Evolutionary conservation across 352 stramenopile species (phyloP).

Genomic region (Phytophthora megakarya): DNA sequence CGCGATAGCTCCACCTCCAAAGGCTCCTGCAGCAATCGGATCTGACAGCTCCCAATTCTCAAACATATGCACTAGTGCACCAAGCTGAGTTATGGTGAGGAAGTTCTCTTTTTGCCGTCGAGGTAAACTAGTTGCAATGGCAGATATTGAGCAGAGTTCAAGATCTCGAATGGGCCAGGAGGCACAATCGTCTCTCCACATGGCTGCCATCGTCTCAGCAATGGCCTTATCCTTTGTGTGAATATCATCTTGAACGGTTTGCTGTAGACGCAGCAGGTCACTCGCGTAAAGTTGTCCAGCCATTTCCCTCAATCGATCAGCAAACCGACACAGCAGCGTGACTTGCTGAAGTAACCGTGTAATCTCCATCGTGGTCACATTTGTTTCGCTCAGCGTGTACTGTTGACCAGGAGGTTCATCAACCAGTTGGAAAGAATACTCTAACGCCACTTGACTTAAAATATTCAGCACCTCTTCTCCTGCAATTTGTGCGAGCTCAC

Average conservation of each 20-base stretch:
- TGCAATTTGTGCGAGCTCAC: conserved; percentile 26
- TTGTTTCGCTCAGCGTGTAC: conserved; percentile 35
- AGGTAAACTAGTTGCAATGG: conserved; percentile 11
- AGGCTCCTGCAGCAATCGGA: conserved; percentile 7
- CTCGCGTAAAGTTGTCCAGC: conserved; percentile 30
- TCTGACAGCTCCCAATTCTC: conserved; percentile 23
- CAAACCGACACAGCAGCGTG: conserved; percentile 42
- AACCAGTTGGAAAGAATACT: conserved; percentile 40
- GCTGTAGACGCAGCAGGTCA: conserved; percentile 28
- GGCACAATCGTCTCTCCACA: conserved; percentile 15
- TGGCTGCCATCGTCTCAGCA: conserved; percentile 24
- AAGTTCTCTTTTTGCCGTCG: conserved; percentile 30
- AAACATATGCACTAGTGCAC: conserved; percentile 17
- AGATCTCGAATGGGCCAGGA: conserved; percentile 28
- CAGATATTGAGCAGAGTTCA: conserved; percentile 1
- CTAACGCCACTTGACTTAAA: conserved; percentile 38
- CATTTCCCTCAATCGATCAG: conserved; percentile 34
- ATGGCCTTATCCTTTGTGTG: conserved; percentile 44
- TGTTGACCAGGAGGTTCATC: conserved; percentile 16
- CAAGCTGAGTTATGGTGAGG: conserved; percentile 32
- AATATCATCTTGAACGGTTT: conserved; percentile 36
- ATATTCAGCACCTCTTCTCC: conserved; percentile 44
- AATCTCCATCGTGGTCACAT: conserved; percentile 34
- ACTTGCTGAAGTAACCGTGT: conserved; percentile 35
- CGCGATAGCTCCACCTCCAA: conserved; percentile 8